A percentile compares a stretch with the other conserved stretches of the same genome.
Conservation (phyloP, 2,329 filamentous ascomycete genomes). For the Penicillium glabrum region DNA sequence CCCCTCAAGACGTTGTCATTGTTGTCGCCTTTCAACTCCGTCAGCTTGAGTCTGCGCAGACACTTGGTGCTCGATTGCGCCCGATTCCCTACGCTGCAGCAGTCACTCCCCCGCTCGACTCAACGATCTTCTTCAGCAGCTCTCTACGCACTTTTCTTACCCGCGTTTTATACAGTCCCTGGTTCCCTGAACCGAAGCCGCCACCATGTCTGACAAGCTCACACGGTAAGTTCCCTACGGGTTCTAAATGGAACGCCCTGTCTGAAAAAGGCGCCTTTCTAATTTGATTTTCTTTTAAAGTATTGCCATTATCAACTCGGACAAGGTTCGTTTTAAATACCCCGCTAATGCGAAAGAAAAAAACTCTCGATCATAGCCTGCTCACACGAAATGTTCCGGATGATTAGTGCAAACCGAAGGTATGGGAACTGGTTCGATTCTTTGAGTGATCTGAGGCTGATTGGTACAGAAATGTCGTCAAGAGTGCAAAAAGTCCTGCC, state of each 20-base stretch:
- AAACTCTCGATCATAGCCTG: slow-evolving; percentile 24
- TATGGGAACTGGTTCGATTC: slow-evolving; percentile 39
- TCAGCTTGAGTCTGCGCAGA: slow-evolving; percentile 21
- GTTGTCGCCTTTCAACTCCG: slow-evolving; percentile 12
- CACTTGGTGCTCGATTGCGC: slow-evolving; percentile 21
- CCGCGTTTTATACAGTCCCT: slow-evolving; percentile 9
- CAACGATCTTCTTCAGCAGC: not conserved
- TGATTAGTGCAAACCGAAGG: slow-evolving; percentile 81
- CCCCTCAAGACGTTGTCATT: slow-evolving; percentile 14
- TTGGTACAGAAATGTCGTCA: slow-evolving; percentile 83
- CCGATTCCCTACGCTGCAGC: slow-evolving; percentile 9
- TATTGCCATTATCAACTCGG: slow-evolving; percentile 97
- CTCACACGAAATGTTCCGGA: slow-evolving; percentile 40
- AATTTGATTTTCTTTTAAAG: slow-evolving; percentile 48
- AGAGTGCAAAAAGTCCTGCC: slow-evolving; percentile 98
- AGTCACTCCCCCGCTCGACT: slow-evolving; percentile 2
- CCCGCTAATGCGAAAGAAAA: slow-evolving; percentile 38
- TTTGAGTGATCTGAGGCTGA: slow-evolving; percentile 17
- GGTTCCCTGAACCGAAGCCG: slow-evolving; percentile 23
- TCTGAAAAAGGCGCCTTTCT: slow-evolving; percentile 3
- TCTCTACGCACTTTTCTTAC: slow-evolving; percentile 12
- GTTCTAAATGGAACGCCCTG: not conserved
- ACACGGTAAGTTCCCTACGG: slow-evolving; percentile 68
- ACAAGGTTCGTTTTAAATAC: slow-evolving; percentile 70
- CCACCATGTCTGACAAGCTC: slow-evolving; percentile 85